phyloP scores from a whole-genome alignment of 2,329 filamentous ascomycete species.

The Aspergillus tanneri region DNA sequence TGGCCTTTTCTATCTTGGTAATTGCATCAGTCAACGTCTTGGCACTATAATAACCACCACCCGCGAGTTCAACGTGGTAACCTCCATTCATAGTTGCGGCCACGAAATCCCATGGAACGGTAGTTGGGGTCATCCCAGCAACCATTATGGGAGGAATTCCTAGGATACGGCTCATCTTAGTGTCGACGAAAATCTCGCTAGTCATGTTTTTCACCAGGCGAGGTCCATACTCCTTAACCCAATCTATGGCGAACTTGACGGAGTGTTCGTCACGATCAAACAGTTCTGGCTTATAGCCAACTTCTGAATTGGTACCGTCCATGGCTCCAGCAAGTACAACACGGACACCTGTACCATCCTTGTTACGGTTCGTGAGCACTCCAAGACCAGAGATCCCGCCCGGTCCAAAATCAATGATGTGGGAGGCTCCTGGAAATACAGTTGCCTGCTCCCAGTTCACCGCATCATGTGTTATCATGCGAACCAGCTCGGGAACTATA shows the following conservation, averaged over 20 bases:
- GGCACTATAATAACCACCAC: constrained; percentile 83
- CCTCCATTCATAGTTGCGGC: constrained; percentile 90
- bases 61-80: constrained; percentile 89
- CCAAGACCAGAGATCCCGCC: constrained; percentile 96
- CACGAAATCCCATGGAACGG: constrained; percentile 88
- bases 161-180: constrained; percentile 87
- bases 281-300: constrained; percentile 96
- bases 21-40: constrained; percentile 81
- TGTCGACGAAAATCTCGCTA: constrained; percentile 90
- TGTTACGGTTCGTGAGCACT: constrained; percentile 95
- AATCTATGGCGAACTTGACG: constrained; percentile 91
- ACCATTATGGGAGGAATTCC: constrained; percentile 84
- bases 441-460: constrained; percentile 98
- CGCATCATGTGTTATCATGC: constrained; percentile 89
- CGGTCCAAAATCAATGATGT: constrained; percentile 94
- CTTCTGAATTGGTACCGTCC: constrained; percentile 81
- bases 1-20: constrained; percentile 77
- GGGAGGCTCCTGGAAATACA: constrained; percentile 83
- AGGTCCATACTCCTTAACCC: constrained; percentile 97
- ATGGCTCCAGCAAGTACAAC: constrained; percentile 95
- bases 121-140: constrained; percentile 87
- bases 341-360: constrained; percentile 95
- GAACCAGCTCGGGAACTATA: constrained; percentile 80
- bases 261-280: constrained; percentile 96
- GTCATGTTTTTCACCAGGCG: constrained; percentile 83